phyloP scores from a whole-genome alignment of 345 rosid genomes.

The Cardiospermum halicacabum region DNA sequence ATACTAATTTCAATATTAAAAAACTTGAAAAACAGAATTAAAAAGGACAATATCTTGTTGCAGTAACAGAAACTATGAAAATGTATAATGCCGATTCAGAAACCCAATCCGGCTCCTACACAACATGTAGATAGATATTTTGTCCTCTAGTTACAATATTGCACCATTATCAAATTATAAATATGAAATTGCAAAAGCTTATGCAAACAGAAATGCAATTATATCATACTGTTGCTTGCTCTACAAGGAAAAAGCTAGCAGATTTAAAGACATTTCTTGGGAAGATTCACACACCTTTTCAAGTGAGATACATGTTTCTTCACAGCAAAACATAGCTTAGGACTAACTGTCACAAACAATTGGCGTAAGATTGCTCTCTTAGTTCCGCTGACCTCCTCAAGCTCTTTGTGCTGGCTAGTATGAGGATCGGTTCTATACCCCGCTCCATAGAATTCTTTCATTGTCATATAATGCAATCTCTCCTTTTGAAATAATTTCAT shows the following conservation, averaged over 20 bases:
- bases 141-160: neutral
- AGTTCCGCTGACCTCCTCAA: conserved; percentile 8
- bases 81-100: neutral
- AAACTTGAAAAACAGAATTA: neutral
- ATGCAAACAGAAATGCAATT: neutral
- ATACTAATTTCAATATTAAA: neutral
- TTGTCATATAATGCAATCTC: conserved; percentile 23
- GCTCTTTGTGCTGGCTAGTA: neutral
- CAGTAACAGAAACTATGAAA: neutral
- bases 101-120: neutral
- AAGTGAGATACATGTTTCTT: conserved; percentile 39
- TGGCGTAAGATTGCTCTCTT: conserved; percentile 26
- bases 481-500: conserved; percentile 40
- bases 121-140: neutral
- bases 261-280: neutral
- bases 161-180: neutral
- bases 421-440: neutral
- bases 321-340: conserved; percentile 38
- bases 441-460: conserved; percentile 17
- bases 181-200: neutral
- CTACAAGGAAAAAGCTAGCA: neutral
- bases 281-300: conserved; percentile 32
- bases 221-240: neutral
- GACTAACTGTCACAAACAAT: conserved; percentile 49
- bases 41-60: neutral